phyloP scores from a whole-genome alignment of 2,329 filamentous ascomycete genomes.

The Aspergillus sp. region DNA sequence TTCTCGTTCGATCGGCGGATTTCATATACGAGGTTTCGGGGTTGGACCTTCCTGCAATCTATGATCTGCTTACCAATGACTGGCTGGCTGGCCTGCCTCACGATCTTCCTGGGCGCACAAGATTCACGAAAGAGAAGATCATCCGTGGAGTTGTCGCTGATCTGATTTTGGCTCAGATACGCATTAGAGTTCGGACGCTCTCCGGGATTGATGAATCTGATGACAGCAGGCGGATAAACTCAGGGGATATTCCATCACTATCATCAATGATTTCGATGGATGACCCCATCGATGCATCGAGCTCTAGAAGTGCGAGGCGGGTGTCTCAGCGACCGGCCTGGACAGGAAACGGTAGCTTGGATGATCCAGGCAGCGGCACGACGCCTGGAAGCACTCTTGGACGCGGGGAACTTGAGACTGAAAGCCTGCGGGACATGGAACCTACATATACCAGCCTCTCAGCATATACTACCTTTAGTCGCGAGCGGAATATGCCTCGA shows the following conservation, averaged over 20 bases:
- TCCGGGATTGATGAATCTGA: neutral
- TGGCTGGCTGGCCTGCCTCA: conserved; percentile 40
- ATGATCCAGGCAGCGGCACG: neutral
- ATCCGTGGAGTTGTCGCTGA: conserved; percentile 41
- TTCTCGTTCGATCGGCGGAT: conserved; percentile 16
- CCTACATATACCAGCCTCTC: conserved; percentile 27
- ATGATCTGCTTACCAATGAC: conserved; percentile 39
- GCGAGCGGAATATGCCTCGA: conserved; percentile 22
- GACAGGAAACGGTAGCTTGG: neutral
- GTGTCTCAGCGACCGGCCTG: neutral
- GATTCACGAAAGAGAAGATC: conserved; percentile 42
- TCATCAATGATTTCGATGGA: neutral
- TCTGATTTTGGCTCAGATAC: conserved; percentile 38
- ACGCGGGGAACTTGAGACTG: neutral
- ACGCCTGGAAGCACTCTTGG: neutral
- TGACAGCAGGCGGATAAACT: neutral
- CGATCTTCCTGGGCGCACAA: conserved; percentile 38
- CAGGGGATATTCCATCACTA: neutral
- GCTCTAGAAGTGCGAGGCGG: neutral
- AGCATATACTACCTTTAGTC: conserved; percentile 33
- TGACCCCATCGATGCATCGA: neutral
- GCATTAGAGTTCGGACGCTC: conserved; percentile 20
- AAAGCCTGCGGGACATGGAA: neutral
- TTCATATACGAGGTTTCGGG: conserved; percentile 7
- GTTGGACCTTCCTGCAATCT: conserved; percentile 31